Conservation (phyloP, 2,329 filamentous ascomycete genomes). For the Periconia digitata region DNA sequence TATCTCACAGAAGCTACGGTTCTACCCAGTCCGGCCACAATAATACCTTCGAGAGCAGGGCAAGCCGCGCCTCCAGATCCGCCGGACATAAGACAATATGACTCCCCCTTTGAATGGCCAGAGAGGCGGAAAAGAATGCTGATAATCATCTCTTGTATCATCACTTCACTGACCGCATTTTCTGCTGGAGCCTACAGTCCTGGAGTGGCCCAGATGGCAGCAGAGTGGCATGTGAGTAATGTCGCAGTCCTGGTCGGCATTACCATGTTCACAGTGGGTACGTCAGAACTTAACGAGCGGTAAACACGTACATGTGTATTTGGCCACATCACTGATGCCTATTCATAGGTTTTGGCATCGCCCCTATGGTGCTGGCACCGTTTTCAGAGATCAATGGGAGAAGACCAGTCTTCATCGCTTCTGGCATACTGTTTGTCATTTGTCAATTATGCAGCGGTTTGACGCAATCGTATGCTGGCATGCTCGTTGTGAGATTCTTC, state of each 20-base stretch:
- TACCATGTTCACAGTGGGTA: conserved; percentile 69
- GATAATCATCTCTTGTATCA: conserved; percentile 72
- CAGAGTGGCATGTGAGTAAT: conserved; percentile 65
- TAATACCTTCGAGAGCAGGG: conserved; percentile 34
- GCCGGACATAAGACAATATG: conserved; percentile 68
- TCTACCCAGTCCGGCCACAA: conserved; percentile 52
- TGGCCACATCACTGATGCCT: conserved; percentile 1
- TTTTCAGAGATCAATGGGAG: conserved; percentile 88
- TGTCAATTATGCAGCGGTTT: conserved; percentile 75
- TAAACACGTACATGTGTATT: neutral
- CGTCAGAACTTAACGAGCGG: neutral
- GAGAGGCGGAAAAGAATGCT: conserved; percentile 67
- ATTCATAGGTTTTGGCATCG: conserved; percentile 69
- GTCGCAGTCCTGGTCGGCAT: conserved; percentile 74
- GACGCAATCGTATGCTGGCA: conserved; percentile 68
- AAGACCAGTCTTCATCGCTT: conserved; percentile 75
- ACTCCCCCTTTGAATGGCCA: conserved; percentile 74
- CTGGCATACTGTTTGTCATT: conserved; percentile 70
- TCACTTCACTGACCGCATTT: conserved; percentile 77
- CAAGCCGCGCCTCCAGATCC: conserved; percentile 53
- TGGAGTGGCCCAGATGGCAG: conserved; percentile 64
- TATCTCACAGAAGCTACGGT: conserved; percentile 65
- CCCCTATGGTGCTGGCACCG: conserved; percentile 86
- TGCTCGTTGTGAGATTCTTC: conserved; percentile 75
- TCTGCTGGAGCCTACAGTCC: conserved; percentile 79